Conservation (phyloP, 2,329 filamentous ascomycete species). For the Tolypocladium tropicale region DNA sequence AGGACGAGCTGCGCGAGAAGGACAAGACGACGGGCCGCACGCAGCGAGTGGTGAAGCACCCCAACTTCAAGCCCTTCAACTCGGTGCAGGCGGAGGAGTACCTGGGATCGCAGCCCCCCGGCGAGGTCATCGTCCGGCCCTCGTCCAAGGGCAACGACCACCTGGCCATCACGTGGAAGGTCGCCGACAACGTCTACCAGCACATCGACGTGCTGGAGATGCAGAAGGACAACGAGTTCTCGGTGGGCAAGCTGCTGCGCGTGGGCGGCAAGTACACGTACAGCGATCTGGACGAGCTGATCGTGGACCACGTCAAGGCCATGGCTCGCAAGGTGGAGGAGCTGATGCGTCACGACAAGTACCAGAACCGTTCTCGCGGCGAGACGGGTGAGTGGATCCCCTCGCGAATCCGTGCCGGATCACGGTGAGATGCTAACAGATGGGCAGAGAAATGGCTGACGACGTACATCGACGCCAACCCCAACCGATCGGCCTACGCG, state of each 20-base stretch:
- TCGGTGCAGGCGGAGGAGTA: conserved; percentile 87
- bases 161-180: conserved; percentile 95
- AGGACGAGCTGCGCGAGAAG: conserved; percentile 75
- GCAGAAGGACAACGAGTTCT: conserved; percentile 95
- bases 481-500: conserved; percentile 83
- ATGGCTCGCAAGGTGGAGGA: conserved; percentile 98
- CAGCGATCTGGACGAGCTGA: conserved; percentile 92
- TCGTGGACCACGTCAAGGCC: conserved; percentile 92
- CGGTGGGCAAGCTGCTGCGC: conserved; percentile 74
- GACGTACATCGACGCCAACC: conserved; percentile 93
- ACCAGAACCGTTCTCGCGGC: conserved; percentile 67
- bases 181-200: conserved; percentile 90
- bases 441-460: conserved; percentile 80
- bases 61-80: conserved; percentile 90
- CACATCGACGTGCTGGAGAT: conserved; percentile 96
- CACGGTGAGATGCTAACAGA: conserved; percentile 9
- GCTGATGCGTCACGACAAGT: conserved; percentile 91
- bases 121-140: conserved; percentile 89
- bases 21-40: conserved; percentile 76
- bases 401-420: background rate
- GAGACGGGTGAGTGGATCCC: conserved; percentile 67
- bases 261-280: conserved; percentile 87
- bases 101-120: conserved; percentile 72
- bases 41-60: conserved; percentile 94
- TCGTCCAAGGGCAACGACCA: conserved; percentile 95